Evolutionary conservation across 2,329 filamentous ascomycete genomes (phyloP).

Genomic region (Monilinia aucupariae): DNA sequence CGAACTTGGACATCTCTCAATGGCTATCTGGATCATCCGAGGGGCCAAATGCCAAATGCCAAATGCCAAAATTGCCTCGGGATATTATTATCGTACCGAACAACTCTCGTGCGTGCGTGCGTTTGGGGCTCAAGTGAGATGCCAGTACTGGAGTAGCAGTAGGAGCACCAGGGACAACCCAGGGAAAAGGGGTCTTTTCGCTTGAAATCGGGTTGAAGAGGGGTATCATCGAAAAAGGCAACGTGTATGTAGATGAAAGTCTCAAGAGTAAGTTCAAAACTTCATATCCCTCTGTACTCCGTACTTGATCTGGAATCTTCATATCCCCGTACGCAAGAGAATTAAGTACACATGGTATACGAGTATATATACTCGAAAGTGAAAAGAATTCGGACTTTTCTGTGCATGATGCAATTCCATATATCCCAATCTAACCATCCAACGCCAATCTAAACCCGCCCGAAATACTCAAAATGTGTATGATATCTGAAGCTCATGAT

Average conservation of each 20-base stretch:
- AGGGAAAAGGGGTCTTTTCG: background rate
- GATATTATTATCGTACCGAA: background rate
- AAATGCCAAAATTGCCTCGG: background rate
- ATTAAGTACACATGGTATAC: background rate
- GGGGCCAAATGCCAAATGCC: background rate
- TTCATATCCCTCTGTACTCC: background rate
- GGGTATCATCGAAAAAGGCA: background rate
- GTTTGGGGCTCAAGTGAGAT: background rate
- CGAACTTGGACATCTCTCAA: no score
- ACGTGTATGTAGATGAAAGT: background rate
- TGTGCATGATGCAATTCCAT: conserved; percentile 4
- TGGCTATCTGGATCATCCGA: no score
- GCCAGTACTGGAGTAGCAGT: no score
- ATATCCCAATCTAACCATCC: background rate
- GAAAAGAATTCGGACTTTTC: background rate
- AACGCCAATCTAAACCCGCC: background rate
- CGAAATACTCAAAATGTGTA: background rate
- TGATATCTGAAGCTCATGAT: background rate
- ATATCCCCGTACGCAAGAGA: background rate
- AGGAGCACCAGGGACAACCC: no score
- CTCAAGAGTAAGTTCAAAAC: no score
- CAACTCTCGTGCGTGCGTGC: background rate
- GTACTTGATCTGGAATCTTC: background rate
- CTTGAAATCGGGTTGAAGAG: background rate
- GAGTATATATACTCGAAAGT: conserved; percentile 1